A percentile compares a stretch with the other conserved stretches of the same genome.
Evolutionary conservation across 345 rosid genomes (phyloP).

Genomic region (Camelina neglecta): DNA sequence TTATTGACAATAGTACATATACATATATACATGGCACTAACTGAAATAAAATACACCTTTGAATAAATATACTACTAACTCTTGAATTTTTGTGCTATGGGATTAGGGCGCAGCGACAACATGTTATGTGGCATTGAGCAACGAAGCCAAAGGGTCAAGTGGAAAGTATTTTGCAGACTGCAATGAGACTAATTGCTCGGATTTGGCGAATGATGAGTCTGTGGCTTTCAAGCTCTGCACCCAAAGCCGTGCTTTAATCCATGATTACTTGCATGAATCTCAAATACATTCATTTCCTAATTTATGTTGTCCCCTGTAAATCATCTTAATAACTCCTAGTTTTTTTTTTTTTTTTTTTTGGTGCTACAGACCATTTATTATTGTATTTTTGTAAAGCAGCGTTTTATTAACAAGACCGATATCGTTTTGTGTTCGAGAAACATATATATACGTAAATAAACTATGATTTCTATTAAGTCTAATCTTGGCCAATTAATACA

Average conservation of each 20-base stretch:
- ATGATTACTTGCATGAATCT: constrained; percentile 37
- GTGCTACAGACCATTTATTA: background rate
- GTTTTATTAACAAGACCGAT: background rate
- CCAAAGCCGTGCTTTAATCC: constrained; percentile 50
- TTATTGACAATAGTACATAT: background rate
- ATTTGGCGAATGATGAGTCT: constrained; percentile 69
- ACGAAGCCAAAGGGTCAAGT: constrained; percentile 55
- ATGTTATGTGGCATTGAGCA: constrained; percentile 87
- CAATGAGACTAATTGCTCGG: constrained; percentile 75
- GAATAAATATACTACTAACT: background rate
- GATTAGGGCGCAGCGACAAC: constrained; percentile 92
- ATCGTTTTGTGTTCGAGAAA: background rate
- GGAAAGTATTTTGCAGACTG: constrained; percentile 93
- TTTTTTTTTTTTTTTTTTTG: background rate
- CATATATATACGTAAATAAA: background rate
- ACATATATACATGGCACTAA: background rate
- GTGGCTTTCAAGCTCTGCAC: constrained; percentile 68
- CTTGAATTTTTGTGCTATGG: background rate
- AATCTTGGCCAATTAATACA: background rate
- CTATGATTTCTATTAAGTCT: background rate
- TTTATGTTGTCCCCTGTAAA: constrained; percentile 35
- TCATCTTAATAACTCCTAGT: background rate
- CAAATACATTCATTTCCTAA: constrained; percentile 13
- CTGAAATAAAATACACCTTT: background rate
- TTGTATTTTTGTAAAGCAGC: constrained; percentile 2